Conservation (phyloP, 2,329 filamentous ascomycete genomes). For the Colletotrichum echinochloae region DNA sequence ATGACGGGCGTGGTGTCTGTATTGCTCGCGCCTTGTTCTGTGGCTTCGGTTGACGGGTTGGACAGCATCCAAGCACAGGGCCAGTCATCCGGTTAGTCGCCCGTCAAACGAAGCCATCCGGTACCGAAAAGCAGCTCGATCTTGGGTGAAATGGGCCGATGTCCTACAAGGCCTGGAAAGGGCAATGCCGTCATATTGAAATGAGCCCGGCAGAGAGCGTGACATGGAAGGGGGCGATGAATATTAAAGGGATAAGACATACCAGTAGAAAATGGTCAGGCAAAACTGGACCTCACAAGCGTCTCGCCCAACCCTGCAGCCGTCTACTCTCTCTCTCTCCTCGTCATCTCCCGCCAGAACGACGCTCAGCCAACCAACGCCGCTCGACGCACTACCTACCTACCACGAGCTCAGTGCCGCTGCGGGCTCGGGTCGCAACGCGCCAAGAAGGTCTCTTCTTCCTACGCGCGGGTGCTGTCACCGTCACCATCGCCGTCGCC, state of each 20-base stretch:
- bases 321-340: neutral
- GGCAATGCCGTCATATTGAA: neutral
- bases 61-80: constrained; percentile 9
- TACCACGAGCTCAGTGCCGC: constrained; percentile 15
- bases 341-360: constrained; percentile 26
- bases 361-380: constrained; percentile 31
- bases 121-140: neutral
- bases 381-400: constrained; percentile 11
- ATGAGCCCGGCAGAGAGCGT: neutral
- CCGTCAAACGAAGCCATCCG: neutral
- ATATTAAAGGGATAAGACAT: neutral
- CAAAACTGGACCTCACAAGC: neutral
- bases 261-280: neutral
- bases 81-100: neutral
- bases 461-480: constrained; percentile 2
- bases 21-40: constrained; percentile 5
- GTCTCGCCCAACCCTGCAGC: constrained; percentile 7
- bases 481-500: neutral
- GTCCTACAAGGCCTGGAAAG: no score
- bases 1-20: neutral
- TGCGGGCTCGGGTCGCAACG: constrained; percentile 34
- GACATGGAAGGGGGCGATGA: constrained; percentile 1
- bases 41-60: constrained; percentile 37
- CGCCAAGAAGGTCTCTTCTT: constrained; percentile 10
- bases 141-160: neutral